phyloP scores from a whole-genome alignment of 1,284 basidiomycete genomes.

The Ceraceosorus guamensis region DNA sequence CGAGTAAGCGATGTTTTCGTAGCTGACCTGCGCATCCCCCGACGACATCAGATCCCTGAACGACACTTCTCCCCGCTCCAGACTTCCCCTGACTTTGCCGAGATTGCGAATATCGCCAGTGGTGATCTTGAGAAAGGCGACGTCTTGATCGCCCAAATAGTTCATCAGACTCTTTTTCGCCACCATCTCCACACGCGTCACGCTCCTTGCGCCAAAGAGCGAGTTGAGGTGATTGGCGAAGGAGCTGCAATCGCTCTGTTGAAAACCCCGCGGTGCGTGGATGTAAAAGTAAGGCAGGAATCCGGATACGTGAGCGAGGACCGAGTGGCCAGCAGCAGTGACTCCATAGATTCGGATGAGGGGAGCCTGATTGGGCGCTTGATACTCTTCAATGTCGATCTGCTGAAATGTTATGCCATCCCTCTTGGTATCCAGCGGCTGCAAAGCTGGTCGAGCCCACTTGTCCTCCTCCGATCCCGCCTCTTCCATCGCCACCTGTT shows the following conservation, averaged over 20 bases:
- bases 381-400: conserved; percentile 46
- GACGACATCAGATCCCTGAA: conserved; percentile 42
- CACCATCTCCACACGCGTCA: conserved; percentile 26
- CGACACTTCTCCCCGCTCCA: conserved; percentile 43
- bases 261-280: conserved; percentile 42
- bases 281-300: conserved; percentile 48
- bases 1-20: conserved; percentile 46
- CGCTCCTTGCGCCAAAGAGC: conserved; percentile 26
- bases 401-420: conserved; percentile 42
- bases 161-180: conserved; percentile 44
- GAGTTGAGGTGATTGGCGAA: conserved; percentile 43
- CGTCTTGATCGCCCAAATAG: conserved; percentile 38
- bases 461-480: conserved; percentile 2
- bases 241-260: conserved; percentile 31
- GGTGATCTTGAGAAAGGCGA: conserved; percentile 44
- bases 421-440: conserved; percentile 21
- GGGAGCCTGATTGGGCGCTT: conserved; percentile 26
- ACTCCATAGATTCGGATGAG: conserved; percentile 46
- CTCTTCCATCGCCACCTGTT: too few species aligned
- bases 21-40: conserved; percentile 38
- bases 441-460: conserved; percentile 34
- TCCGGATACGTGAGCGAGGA: conserved; percentile 45
- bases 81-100: conserved; percentile 35
- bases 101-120: conserved; percentile 35
- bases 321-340: conserved; percentile 38